Evolutionary conservation across 495 filamentous ascomycete genomes (phyloP), one percentile per base, ranked within the genome.

Genomic region (Pyrenula massariospora): DNA sequence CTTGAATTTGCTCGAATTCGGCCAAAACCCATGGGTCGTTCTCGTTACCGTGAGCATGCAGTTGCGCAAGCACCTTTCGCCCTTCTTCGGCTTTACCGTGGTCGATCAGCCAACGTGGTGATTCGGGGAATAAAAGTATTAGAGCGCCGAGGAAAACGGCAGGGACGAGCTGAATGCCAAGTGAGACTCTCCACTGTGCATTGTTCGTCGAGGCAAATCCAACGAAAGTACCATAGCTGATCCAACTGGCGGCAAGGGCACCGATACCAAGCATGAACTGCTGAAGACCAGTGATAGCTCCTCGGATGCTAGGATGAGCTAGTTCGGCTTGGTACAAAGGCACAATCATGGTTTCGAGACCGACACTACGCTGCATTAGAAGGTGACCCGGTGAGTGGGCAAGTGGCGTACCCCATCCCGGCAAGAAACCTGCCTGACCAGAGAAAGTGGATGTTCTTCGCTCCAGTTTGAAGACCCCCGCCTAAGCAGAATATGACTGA

Each of bases 341-440:
- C 15, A 77, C 69, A 42, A 73, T 66, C 73, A 74, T 77, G 68
- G 68, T 83, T 73, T 65, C 84, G 80, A 65, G 86, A 66, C 85
- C 84, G 80, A 62, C 77, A 24, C 66, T 72, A 47, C 50, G 48
- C 22, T 48, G 12, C 15, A 15, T 47, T 21, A 48, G 21, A 50
- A 22, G 19, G 50, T 24, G 23, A 20, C 24, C 19, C 24, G 15
- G 25, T 12, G 11, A 54, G 49, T 66, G 8, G 66, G 2, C 77
- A 74, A 47, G 67, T 70, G 69, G 80, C 83, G 74, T 53, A 84
- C 84, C 69, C 72, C 21, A 75, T 59, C 24, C 73, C 73, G 25
- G 73, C 72, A 51, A 77, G 64, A 61, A 74, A 68, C 62, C 73
- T 60, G 24, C 73, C 73, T 42, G 66, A 68, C 49, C 70, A 73